These are phyloP conservation scores for Eucalyptus lansdowneana DNA, from an alignment of 345 rosid genomes.

Conservation along the genomic window DNA sequence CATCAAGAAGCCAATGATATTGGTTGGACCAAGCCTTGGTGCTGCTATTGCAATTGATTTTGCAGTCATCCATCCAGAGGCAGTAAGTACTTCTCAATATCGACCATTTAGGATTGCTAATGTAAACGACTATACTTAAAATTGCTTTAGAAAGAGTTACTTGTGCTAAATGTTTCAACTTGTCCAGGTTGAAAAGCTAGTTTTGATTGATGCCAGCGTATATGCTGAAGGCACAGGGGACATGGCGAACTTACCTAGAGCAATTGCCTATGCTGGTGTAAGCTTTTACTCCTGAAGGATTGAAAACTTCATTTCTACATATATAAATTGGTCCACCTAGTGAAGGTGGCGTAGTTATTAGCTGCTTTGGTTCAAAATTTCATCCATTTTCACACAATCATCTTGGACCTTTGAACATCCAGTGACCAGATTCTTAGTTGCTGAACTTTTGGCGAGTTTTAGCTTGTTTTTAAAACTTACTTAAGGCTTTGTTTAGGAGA, in stretches of 20 bases:
- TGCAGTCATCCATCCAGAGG: constrained; percentile 71
- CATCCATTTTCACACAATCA: background rate
- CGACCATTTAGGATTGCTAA: background rate
- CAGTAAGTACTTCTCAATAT: constrained; percentile 25
- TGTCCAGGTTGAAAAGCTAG: constrained; percentile 59
- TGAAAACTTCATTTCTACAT: background rate
- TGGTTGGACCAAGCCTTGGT: constrained; percentile 96
- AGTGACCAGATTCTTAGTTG: background rate
- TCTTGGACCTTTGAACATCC: background rate
- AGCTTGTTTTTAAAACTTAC: background rate
- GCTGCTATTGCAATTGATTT: constrained; percentile 91
- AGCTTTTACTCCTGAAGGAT: background rate
- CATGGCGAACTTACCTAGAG: constrained; percentile 58
- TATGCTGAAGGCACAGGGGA: constrained; percentile 88
- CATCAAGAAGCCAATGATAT: constrained; percentile 64
- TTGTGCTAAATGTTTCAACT: background rate
- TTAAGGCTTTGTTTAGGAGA: background rate
- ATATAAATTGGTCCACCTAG: background rate
- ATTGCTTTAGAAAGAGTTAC: background rate
- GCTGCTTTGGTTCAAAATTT: background rate
- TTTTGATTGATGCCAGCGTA: constrained; percentile 85
- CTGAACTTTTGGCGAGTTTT: background rate
- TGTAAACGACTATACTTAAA: background rate
- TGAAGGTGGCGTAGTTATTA: background rate
- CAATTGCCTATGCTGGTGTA: constrained; percentile 84